Conservation (phyloP, 768 basidiomycete species). For the Gautieria morchelliformis region DNA sequence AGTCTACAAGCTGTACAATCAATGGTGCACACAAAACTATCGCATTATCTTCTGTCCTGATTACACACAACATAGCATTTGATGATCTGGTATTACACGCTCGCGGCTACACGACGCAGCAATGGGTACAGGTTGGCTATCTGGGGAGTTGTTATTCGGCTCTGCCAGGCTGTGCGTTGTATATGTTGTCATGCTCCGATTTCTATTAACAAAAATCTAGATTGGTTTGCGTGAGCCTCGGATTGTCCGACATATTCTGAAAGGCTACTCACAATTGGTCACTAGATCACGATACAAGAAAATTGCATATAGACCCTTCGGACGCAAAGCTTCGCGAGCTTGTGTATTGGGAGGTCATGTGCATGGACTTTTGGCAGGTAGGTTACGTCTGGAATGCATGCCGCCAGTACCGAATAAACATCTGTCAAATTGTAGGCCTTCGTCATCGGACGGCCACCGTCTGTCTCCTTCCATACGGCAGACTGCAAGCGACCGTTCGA, state of each 20-base stretch:
- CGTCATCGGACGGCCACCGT: constrained; percentile 4
- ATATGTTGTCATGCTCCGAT: not conserved
- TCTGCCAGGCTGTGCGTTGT: constrained; percentile 6
- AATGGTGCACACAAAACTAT: not conserved
- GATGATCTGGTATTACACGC: constrained; percentile 8
- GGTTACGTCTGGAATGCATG: not conserved
- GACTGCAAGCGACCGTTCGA: constrained; percentile 8
- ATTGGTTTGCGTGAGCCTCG: constrained; percentile 6
- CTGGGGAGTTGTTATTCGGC: constrained; percentile 6
- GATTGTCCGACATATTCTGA: not conserved
- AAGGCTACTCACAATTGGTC: not conserved
- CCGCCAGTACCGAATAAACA: not conserved
- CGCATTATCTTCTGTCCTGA: not conserved
- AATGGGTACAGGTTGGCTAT: constrained; percentile 6
- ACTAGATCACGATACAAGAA: constrained; percentile 7
- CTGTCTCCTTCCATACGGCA: constrained; percentile 5
- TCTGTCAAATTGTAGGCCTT: not conserved
- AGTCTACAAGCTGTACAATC: constrained; percentile 6
- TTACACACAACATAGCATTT: not conserved
- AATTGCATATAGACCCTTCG: not conserved
- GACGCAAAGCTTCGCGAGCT: constrained; percentile 5
- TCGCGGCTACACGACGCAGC: constrained; percentile 2
- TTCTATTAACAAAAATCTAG: not conserved
- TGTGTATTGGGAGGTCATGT: constrained; percentile 9
- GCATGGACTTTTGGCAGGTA: constrained; percentile 10